phyloP scores from a whole-genome alignment of 176 grass and related monocot species.

The Puya raimondii region DNA sequence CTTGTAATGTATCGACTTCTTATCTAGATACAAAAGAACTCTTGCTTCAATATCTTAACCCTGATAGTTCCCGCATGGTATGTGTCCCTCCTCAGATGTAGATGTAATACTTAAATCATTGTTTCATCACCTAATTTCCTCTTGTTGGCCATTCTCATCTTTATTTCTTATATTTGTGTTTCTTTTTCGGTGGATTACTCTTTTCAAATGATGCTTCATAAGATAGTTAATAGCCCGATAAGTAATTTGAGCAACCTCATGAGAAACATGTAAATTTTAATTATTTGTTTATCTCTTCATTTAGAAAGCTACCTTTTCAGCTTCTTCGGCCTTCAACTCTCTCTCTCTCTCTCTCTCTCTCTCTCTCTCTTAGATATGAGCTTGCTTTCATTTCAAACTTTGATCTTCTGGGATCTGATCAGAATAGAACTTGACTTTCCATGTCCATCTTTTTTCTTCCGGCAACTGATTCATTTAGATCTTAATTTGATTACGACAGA shows the following conservation, averaged over 20 bases:
- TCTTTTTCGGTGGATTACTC: not conserved
- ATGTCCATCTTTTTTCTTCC: not conserved
- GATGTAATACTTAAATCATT: slow-evolving; percentile 21
- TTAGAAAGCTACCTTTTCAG: no score
- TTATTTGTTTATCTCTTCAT: no score
- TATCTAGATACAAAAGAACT: not conserved
- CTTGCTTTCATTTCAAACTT: no score
- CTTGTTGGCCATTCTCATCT: slow-evolving; percentile 21
- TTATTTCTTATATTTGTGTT: not conserved
- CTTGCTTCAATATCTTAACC: not conserved
- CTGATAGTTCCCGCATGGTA: slow-evolving; percentile 14
- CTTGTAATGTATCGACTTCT: not conserved
- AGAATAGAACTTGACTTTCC: not conserved
- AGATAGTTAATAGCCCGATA: no score
- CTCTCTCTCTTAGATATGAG: no score
- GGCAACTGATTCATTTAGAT: not conserved
- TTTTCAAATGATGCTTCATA: no score
- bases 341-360: no score
- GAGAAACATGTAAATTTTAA: no score
- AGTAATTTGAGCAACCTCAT: no score
- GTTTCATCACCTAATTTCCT: slow-evolving; percentile 4
- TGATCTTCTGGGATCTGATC: no score
- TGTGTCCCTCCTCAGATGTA: slow-evolving; percentile 35
- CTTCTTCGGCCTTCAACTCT: no score
- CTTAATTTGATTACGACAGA: not conserved